A percentile compares a stretch with the other conserved stretches of the same genome.
Evolutionary conservation across 139 green algal genomes (phyloP).

Genomic region (Chlorella sp.): DNA sequence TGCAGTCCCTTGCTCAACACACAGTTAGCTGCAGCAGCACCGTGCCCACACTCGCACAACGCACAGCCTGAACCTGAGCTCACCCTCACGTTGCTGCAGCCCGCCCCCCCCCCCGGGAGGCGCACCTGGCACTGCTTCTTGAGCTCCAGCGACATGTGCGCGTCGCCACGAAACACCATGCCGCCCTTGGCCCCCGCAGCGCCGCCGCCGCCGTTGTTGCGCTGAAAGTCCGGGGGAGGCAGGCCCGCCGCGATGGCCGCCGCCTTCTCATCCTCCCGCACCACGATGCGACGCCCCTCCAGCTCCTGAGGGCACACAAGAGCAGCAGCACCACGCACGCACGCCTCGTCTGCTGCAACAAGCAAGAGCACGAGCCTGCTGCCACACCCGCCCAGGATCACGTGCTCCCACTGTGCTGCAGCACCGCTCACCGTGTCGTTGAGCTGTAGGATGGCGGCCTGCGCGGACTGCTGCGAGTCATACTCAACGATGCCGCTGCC

Average conservation of each 20-base stretch:
- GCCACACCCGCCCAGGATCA: too few species aligned
- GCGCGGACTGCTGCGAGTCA: constrained; percentile 45
- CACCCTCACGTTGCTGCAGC: too few species aligned
- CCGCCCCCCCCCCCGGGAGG: too few species aligned
- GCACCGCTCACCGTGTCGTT: constrained; percentile 40
- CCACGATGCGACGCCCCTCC: constrained; percentile 37
- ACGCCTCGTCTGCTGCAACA: not conserved
- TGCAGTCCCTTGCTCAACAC: too few species aligned
- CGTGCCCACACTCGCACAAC: not conserved
- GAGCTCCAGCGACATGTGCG: not conserved
- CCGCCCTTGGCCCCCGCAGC: not conserved
- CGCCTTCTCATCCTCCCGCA: constrained; percentile 50
- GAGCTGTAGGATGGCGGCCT: constrained; percentile 53
- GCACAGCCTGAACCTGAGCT: too few species aligned
- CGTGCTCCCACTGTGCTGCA: too few species aligned
- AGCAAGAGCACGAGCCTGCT: not conserved
- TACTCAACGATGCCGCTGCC: constrained; percentile 83
- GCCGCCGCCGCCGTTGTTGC: not conserved
- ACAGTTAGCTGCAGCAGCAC: not conserved
- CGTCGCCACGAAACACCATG: not conserved
- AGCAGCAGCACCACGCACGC: too few species aligned
- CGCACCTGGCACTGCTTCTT: not conserved
- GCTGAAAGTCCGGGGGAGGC: not conserved
- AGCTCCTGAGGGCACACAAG: too few species aligned
- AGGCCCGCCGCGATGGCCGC: not conserved